Conservation (phyloP, 805 yeast species). For the Pichia exigua region DNA sequence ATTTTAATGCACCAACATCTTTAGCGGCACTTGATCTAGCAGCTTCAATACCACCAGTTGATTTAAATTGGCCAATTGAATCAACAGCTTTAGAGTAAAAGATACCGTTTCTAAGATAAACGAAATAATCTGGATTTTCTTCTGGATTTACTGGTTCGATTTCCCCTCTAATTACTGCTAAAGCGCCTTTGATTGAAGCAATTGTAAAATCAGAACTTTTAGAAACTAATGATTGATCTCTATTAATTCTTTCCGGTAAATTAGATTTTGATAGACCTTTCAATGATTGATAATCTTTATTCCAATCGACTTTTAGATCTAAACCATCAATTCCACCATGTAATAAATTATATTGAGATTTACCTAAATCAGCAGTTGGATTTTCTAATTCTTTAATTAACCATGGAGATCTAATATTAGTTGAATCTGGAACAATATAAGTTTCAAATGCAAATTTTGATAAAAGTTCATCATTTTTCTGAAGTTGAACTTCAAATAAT, state of each 20-base stretch:
- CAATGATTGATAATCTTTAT: constrained; percentile 81
- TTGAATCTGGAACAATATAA: constrained; percentile 54
- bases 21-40: constrained; percentile 73
- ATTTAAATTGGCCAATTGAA: constrained; percentile 54
- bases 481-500: constrained; percentile 44
- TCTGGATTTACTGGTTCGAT: constrained; percentile 73
- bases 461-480: constrained; percentile 41
- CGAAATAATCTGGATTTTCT: constrained; percentile 52
- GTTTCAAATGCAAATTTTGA: constrained; percentile 41
- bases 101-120: constrained; percentile 73
- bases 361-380: constrained; percentile 45
- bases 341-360: constrained; percentile 49
- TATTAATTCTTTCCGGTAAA: constrained; percentile 53
- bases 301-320: constrained; percentile 67
- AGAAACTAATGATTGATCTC: constrained; percentile 70
- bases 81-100: constrained; percentile 79
- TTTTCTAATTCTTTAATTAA: constrained; percentile 31
- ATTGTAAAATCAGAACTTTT: constrained; percentile 68
- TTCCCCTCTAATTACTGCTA: constrained; percentile 66
- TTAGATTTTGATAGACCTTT: constrained; percentile 57
- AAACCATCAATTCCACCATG: constrained; percentile 54
- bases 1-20: constrained; percentile 67
- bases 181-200: constrained; percentile 73
- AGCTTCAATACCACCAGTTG: constrained; percentile 76
- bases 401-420: constrained; percentile 73